Evolutionary conservation across 2,329 filamentous ascomycete genomes (phyloP), one percentile per base, ranked within the genome.

Genomic region (Fusarium annulatum): DNA sequence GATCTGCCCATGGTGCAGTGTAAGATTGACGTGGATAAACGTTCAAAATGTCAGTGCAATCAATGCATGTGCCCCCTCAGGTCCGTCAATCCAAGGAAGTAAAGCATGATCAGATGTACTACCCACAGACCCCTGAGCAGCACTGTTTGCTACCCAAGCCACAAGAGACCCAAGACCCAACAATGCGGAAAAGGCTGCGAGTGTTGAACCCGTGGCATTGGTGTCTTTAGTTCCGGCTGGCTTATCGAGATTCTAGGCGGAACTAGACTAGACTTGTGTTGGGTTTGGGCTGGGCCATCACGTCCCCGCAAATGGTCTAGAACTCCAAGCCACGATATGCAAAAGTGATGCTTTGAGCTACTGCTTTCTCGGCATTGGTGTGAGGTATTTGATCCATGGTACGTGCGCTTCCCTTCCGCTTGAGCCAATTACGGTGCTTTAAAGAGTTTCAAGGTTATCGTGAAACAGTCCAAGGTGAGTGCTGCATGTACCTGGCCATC

Each of bases 221-320:
- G 21, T 42, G 14, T 42, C 42, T 57, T 23, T 45, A 21, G 36
- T 33, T 39, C 14, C 23, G 34, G 19, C 28, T 46, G 49, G 7
- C 30, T 52, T 69, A 65, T 59, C 46, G 45, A 61, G 39, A 61
- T 49, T 56, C 64, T 23, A 57, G 42, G 52, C 39, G 19, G 11
- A 39, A 41, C 41, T 64, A 39, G 59, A 15, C 33, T 61, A 39
- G 59, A 15, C 33, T 61, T 8, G 30, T 14, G 34, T 28, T 14
- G 46, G 33, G 41, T 15, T 38, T 42, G n/a, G 26, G 33, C 34
- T 26, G 59, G 19, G 33, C 14, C n/a, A 41, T 36, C 9, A 39
- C 7, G n/a, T 43, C 71, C 71, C 71, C 71, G 71, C 71, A 74
- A 74, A 71, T 46, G 57, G 67, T 74, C 71, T 74, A 74, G 71